These are phyloP conservation scores for Dillenia suffruticosa DNA, from an alignment of 164 flowering plant species.

Conservation along the genomic window DNA sequence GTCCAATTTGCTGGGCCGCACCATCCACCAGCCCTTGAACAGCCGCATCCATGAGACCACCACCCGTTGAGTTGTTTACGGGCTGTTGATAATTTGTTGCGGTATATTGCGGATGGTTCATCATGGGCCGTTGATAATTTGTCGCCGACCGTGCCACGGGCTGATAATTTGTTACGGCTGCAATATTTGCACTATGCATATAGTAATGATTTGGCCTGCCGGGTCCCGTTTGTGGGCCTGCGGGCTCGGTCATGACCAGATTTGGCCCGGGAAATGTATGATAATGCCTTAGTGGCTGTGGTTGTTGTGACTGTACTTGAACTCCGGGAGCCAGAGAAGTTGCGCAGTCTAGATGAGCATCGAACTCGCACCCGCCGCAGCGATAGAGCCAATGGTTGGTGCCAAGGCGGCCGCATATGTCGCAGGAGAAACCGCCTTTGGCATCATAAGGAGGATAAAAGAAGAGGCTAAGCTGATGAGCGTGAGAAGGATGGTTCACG, in stretches of 20 bases:
- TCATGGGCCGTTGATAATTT: not conserved
- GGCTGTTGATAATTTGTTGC: not conserved
- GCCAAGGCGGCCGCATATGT: constrained; percentile 21
- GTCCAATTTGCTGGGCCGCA: constrained; percentile 12
- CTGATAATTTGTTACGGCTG: not conserved
- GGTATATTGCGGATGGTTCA: too few species aligned
- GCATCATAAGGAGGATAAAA: constrained; percentile 19
- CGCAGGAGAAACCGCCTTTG: constrained; percentile 20
- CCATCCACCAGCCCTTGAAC: constrained; percentile 18
- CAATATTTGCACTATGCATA: not conserved
- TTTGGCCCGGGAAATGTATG: constrained; percentile 13
- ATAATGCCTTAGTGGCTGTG: constrained; percentile 1
- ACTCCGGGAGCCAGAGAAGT: not conserved
- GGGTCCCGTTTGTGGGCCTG: not conserved
- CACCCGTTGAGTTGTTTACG: not conserved
- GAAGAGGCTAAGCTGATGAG: constrained; percentile 19
- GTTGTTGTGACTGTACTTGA: not conserved
- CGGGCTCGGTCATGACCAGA: not conserved
- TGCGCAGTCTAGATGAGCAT: constrained; percentile 26
- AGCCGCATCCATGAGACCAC: constrained; percentile 2
- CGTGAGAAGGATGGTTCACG: constrained; percentile 18
- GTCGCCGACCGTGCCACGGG: not conserved
- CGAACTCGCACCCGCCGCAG: constrained; percentile 25
- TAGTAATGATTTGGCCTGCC: constrained; percentile 4
- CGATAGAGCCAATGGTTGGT: constrained; percentile 28